Base-by-base conservation (phyloP, 768 basidiomycete species). In the Pleurotus tuber-regium region DNA sequence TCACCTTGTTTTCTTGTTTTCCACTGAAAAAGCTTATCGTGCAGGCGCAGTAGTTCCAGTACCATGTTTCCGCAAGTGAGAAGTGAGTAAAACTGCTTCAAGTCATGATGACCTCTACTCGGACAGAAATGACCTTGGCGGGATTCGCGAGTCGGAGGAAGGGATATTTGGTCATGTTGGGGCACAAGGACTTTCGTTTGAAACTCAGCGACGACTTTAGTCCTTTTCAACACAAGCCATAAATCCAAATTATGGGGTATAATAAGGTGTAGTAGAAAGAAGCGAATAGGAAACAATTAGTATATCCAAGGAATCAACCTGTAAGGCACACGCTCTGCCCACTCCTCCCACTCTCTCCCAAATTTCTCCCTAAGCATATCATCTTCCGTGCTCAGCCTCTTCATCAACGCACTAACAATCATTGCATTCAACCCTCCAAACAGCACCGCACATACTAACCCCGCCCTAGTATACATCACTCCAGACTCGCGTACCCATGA, bases 301-400 rank as follows among this genome's bases (percentile, higher is more conserved):
- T 73, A 75, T 11, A 82, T 31, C 25, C 74, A 68, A 18, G 80
- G 80, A 41, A 82, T 56, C 25, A 83, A 62, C 49, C 61, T 78
- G 50, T 74, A 79, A 7, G 69, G 75, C 9, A 82, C 80, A 31
- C 54, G 63, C 39, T 53, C 53, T 5, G 72, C 72, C 77, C 77
- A 83, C 1, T 60, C 56, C 10, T 70, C 67, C 73, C 76, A 73
- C 46, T 75, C 62, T 40, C 62, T 61, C 4, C 75, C 72, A 61
- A 78, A 79, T 16, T 56, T 59, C 46, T 66, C 57, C 46, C 64
- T 58, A 54, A 82, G 57, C 9, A 69, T 68, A 25, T 67, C 63
- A 47, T 82, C 79, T 61, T 82, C 80, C 54, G 66, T 72, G 5
- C 60, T 56, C 65, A 77, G 76, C 11, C 79, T 67, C 29, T 57